Evolutionary conservation across 2,329 filamentous ascomycete species (phyloP).

Genomic region (Chrysoporthe cubensis): DNA sequence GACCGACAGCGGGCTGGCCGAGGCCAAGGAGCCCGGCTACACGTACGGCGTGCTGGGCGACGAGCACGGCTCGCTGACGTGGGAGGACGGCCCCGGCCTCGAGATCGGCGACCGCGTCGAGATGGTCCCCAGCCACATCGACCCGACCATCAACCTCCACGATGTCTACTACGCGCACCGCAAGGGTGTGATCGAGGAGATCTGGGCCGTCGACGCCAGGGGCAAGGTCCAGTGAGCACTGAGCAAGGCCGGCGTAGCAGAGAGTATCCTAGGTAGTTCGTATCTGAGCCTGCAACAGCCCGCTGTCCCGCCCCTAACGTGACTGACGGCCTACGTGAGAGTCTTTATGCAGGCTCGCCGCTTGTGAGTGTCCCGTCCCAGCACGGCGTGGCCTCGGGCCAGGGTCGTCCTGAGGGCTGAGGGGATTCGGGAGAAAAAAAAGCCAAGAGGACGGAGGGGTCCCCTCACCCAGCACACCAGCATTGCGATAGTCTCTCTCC

Average conservation of each 20-base stretch:
- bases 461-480: no score
- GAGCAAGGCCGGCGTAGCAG: background rate
- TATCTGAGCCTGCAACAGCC: no score
- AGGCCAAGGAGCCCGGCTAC: constrained; percentile 50
- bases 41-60: constrained; percentile 50
- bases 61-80: constrained; percentile 52
- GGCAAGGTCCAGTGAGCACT: constrained; percentile 52
- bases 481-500: no score
- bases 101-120: constrained; percentile 51
- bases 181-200: constrained; percentile 52
- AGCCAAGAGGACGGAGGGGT: no score
- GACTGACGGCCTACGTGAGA: no score
- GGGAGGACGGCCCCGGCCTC: constrained; percentile 45
- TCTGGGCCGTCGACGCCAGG: constrained; percentile 55
- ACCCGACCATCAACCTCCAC: constrained; percentile 57
- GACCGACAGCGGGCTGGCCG: constrained; percentile 55
- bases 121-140: constrained; percentile 59
- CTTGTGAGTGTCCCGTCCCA: no score
- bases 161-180: constrained; percentile 55
- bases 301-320: no score
- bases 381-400: no score
- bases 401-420: no score
- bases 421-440: no score
- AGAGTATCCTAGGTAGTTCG: background rate
- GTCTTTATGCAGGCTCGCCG: no score